phyloP scores from a whole-genome alignment of 2,329 filamentous ascomycete genomes.

The Didymella lethalis region DNA sequence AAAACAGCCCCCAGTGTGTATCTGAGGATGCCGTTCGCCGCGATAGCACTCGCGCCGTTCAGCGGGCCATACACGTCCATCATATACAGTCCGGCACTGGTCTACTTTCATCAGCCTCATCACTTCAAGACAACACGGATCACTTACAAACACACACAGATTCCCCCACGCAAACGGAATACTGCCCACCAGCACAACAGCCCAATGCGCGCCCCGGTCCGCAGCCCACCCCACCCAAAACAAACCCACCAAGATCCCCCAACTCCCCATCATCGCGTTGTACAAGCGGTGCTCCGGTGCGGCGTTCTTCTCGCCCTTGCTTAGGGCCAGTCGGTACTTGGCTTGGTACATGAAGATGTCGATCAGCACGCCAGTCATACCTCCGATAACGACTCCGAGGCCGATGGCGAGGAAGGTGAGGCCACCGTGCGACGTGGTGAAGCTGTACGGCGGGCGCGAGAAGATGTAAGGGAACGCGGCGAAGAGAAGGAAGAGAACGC shows the following conservation, averaged over 20 bases:
- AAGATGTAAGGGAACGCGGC: conserved; percentile 48
- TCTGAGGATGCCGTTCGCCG: conserved; percentile 50
- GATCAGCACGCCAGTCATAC: conserved; percentile 43
- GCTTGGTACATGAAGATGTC: conserved; percentile 51
- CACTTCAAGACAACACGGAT: neutral
- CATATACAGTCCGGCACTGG: conserved; percentile 41
- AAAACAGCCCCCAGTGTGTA: conserved; percentile 49
- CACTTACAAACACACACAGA: conserved; percentile 65
- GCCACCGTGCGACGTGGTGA: conserved; percentile 41
- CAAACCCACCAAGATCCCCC: conserved; percentile 61
- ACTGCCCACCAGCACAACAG: conserved; percentile 60
- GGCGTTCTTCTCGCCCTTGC: conserved; percentile 41
- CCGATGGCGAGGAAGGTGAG: conserved; percentile 47
- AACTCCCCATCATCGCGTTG: conserved; percentile 65
- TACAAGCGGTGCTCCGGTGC: conserved; percentile 67
- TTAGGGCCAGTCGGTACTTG: conserved; percentile 37
- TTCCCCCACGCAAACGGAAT: conserved; percentile 68
- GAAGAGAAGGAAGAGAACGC: conserved; percentile 48
- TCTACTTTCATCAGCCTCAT: conserved; percentile 17
- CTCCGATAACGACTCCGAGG: conserved; percentile 40
- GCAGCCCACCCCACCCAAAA: conserved; percentile 70
- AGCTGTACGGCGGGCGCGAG: conserved; percentile 40
- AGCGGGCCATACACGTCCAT: conserved; percentile 45
- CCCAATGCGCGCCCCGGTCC: conserved; percentile 57
- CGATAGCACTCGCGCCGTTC: conserved; percentile 47